A percentile compares a stretch with the other conserved stretches of the same genome.
These are phyloP conservation scores for Tolypocladium tropicale DNA, from an alignment of 2,329 filamentous ascomycete species.

Conservation along the genomic window DNA sequence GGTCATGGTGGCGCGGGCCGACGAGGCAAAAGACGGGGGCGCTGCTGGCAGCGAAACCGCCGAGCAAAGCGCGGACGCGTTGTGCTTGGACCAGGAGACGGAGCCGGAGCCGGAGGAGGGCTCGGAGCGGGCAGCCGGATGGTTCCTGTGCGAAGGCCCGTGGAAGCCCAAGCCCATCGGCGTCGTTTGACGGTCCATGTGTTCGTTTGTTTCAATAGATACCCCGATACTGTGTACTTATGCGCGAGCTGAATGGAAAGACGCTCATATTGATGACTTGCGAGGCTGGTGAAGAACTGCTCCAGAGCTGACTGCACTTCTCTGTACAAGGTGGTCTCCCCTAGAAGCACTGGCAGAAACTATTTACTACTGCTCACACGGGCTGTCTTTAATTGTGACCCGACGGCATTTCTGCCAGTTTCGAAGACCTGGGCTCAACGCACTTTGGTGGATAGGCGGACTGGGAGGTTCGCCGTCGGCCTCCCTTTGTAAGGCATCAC, in stretches of 20 bases:
- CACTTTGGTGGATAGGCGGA: background rate
- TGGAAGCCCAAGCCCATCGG: slow-evolving; percentile 53
- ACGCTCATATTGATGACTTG: background rate
- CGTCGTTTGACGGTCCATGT: slow-evolving; percentile 25
- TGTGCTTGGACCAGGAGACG: background rate
- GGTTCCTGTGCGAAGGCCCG: slow-evolving; percentile 38
- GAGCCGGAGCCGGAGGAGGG: slow-evolving; percentile 3
- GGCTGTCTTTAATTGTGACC: background rate
- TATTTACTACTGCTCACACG: background rate
- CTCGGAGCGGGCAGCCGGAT: slow-evolving; percentile 20
- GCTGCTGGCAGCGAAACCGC: background rate
- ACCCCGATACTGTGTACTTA: background rate
- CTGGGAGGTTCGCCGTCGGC: background rate
- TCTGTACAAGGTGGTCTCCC: background rate
- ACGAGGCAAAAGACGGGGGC: background rate
- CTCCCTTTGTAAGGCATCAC: slow-evolving; percentile 1
- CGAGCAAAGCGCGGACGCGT: background rate
- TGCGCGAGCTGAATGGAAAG: background rate
- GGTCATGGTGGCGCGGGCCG: slow-evolving; percentile 21
- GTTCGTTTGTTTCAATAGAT: background rate
- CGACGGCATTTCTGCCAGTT: background rate
- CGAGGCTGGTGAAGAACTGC: background rate
- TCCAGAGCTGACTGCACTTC: background rate
- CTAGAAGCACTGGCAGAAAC: background rate
- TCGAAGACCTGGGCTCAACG: background rate